Base-by-base conservation (phyloP, 106 monocot species). In the Apostasia shenzhenica region DNA sequence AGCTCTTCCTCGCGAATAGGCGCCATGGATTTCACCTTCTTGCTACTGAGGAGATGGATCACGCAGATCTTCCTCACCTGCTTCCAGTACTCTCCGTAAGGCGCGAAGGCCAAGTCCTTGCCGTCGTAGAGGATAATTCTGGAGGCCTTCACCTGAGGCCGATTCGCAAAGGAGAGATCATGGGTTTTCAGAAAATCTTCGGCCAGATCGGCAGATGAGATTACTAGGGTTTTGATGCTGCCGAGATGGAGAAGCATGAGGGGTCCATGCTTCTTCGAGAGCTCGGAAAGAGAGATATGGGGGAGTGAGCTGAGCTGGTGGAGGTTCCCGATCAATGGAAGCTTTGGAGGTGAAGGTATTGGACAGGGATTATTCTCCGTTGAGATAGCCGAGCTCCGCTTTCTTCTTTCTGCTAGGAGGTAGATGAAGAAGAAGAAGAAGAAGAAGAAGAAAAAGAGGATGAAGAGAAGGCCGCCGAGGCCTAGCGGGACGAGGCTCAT, bases 221-320 rank as follows among this genome's bases (percentile, higher is more conserved):
- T 59, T 3, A 77, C 48, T 3, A 72, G 55, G n/a, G 77, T 77
- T 4, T 57, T 64, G 2, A 66, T 14, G n/a, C 41, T 44, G 43
- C 71, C 77, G 1, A 77, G 14, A 13, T 59, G 65, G 47, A 77
- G 65, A 57, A 57, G 66, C 77, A 71, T 66, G 71, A 77, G 64
- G 9, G 77, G 71, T 4, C 77, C 77, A 44, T 59, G 57, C 57
- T 49, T 72, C 0, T 41, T 9, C 0, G 71, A 56, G 38, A 71
- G 58, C 7, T 55, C 8, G 48, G 1, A 1, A 41, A 77, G 65
- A 5, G 77, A 71, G 40, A 12, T 55, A 2, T 71, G 66, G 2
- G 57, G 71, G n/a, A 44, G 55, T 4, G n/a, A 50, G 58, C 71
- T 49, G 8, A 77, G 45, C 39, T 71, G 65, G 11, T 77, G 77